Conservation (phyloP, 2,329 filamentous ascomycete genomes). For the Plectosphaerella sp. region DNA sequence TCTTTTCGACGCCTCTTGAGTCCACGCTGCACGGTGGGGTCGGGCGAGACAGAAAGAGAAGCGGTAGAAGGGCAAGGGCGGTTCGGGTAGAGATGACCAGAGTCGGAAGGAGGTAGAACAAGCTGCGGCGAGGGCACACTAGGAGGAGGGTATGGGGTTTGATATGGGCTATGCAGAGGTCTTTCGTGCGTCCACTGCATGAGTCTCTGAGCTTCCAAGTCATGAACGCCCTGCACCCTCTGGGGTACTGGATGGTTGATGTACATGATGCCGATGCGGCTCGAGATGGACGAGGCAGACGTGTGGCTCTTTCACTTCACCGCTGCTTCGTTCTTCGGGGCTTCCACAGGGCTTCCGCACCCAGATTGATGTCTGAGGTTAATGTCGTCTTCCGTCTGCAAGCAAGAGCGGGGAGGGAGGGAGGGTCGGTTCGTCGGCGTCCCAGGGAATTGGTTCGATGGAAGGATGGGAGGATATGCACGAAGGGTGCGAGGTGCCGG, state of each 20-base stretch:
- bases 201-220: slow-evolving; percentile 3
- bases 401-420: background rate
- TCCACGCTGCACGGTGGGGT: background rate
- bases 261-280: slow-evolving; percentile 5
- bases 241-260: slow-evolving; percentile 7
- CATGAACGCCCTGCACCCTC: background rate
- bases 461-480: too few relatives aligned
- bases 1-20: background rate
- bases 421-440: background rate
- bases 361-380: background rate
- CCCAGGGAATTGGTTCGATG: too few relatives aligned
- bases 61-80: background rate
- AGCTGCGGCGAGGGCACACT: background rate
- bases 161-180: too few relatives aligned
- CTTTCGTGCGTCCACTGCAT: background rate
- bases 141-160: too few relatives aligned
- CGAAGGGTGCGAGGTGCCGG: too few relatives aligned
- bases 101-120: background rate
- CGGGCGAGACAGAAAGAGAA: background rate
- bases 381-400: background rate
- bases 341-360: background rate
- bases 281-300: background rate
- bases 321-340: slow-evolving; percentile 1
- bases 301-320: background rate
- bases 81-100: background rate